A percentile compares a stretch with the other conserved stretches of the same genome.
phyloP scores from a whole-genome alignment of 1,284 basidiomycete genomes.

The Sphagnurus paluster region DNA sequence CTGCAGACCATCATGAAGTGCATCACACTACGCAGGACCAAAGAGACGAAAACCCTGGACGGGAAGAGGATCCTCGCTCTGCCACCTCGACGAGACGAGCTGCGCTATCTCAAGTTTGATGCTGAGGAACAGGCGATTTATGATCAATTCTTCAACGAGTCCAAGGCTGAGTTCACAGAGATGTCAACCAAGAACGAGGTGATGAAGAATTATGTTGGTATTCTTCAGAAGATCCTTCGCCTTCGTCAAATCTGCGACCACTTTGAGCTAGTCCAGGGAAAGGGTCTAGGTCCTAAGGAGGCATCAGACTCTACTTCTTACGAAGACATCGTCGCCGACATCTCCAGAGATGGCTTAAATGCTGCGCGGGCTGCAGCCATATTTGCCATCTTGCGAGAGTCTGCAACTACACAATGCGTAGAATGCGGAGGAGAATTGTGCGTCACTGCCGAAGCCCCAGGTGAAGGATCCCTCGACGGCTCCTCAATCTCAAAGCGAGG shows the following conservation, averaged over 20 bases:
- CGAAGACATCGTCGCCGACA: constrained; percentile 75
- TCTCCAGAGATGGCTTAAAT: constrained; percentile 82
- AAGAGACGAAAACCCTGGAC: constrained; percentile 82
- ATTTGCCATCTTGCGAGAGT: constrained; percentile 81
- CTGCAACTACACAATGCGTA: constrained; percentile 83
- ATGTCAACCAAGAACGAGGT: constrained; percentile 87
- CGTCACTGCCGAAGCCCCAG: constrained; percentile 46
- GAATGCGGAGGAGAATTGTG: constrained; percentile 85
- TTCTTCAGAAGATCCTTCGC: constrained; percentile 92
- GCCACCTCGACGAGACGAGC: constrained; percentile 85
- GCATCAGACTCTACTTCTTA: constrained; percentile 52
- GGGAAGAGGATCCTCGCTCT: constrained; percentile 86
- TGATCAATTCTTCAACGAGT: constrained; percentile 83
- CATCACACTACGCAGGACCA: constrained; percentile 94
- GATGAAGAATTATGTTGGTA: constrained; percentile 98
- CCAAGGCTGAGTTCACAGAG: constrained; percentile 88
- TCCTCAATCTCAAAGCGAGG: constrained; percentile 57
- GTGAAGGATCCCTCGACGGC: constrained; percentile 53
- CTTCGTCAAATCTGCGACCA: constrained; percentile 98
- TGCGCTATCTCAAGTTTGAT: constrained; percentile 85
- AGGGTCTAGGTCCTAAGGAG: constrained; percentile 49
- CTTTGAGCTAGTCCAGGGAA: constrained; percentile 86
- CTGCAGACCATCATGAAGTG: constrained; percentile 97
- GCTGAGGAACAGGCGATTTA: constrained; percentile 86
- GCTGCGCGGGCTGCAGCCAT: constrained; percentile 74